A percentile compares a stretch with the other conserved stretches of the same genome.
Conservation (phyloP, 257 asterid genomes). For the Solanum medicagineum region DNA sequence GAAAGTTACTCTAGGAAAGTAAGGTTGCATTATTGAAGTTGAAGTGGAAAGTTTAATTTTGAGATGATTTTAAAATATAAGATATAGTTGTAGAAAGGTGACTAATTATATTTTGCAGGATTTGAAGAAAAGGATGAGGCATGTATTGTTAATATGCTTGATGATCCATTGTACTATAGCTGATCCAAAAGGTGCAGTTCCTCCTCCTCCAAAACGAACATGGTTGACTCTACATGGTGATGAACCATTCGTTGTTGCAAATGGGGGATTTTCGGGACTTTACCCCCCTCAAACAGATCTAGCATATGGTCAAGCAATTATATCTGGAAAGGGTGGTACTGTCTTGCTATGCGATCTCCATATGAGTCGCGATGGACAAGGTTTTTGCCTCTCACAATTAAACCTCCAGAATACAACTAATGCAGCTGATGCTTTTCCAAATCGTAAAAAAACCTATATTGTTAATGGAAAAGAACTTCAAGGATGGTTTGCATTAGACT, state of each 20-base stretch:
- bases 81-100: background rate
- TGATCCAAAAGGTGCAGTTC: constrained; percentile 5
- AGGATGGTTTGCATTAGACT: constrained; percentile 76
- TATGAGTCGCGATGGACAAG: constrained; percentile 49
- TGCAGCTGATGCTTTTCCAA: constrained; percentile 28
- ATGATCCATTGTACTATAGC: constrained; percentile 51
- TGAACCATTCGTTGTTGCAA: constrained; percentile 22
- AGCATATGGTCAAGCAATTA: constrained; percentile 30
- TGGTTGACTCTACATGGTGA: constrained; percentile 69
- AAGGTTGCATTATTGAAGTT: background rate
- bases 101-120: constrained; percentile 15
- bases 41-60: background rate
- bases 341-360: constrained; percentile 69
- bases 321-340: constrained; percentile 33
- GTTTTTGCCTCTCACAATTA: constrained; percentile 38
- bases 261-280: constrained; percentile 67
- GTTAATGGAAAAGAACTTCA: constrained; percentile 39
- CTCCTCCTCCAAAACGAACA: constrained; percentile 30
- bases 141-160: constrained; percentile 28
- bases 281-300: constrained; percentile 44
- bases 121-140: constrained; percentile 46
- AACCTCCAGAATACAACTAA: constrained; percentile 53
- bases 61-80: background rate
- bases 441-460: constrained; percentile 37
- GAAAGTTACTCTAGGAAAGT: no score